Percentiles rank a stretch among this genome's conserved stretches.
Evolutionary conservation across 495 filamentous ascomycete species (phyloP).

Genomic region (Astrothelium macrocarpum): DNA sequence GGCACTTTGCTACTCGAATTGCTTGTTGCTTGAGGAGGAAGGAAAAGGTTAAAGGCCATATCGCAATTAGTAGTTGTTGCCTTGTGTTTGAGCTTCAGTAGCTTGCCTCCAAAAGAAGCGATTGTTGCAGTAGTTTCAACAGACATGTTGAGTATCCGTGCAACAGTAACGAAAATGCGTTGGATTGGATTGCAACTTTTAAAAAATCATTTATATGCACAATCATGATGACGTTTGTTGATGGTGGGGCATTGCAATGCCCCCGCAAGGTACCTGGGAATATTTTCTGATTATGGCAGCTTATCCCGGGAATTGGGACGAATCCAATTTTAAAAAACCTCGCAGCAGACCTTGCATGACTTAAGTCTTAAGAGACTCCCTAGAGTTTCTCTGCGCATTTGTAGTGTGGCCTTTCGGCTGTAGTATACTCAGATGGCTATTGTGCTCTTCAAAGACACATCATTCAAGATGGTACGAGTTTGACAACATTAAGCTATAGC

Average conservation of each 20-base stretch:
- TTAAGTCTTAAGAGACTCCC: too few relatives aligned
- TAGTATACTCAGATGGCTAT: too few relatives aligned
- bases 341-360: too few relatives aligned
- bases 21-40: conserved; percentile 48
- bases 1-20: conserved; percentile 47
- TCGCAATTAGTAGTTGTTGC: conserved; percentile 49
- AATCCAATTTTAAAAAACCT: too few relatives aligned
- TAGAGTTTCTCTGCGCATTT: too few relatives aligned
- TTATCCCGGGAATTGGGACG: background rate
- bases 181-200: background rate
- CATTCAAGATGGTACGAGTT: too few relatives aligned
- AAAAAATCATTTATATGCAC: background rate
- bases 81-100: conserved; percentile 83
- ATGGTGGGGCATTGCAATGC: background rate
- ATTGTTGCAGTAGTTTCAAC: conserved; percentile 85
- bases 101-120: conserved; percentile 86
- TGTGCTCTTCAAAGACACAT: too few relatives aligned
- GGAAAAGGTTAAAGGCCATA: conserved; percentile 60
- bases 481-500: too few relatives aligned
- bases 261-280: background rate
- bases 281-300: background rate
- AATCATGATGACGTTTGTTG: background rate
- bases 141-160: conserved; percentile 43
- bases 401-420: too few relatives aligned
- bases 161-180: background rate